Evolutionary conservation across 352 stramenopile species (phyloP).

Genomic region (Globisporangium acanthophoron): DNA sequence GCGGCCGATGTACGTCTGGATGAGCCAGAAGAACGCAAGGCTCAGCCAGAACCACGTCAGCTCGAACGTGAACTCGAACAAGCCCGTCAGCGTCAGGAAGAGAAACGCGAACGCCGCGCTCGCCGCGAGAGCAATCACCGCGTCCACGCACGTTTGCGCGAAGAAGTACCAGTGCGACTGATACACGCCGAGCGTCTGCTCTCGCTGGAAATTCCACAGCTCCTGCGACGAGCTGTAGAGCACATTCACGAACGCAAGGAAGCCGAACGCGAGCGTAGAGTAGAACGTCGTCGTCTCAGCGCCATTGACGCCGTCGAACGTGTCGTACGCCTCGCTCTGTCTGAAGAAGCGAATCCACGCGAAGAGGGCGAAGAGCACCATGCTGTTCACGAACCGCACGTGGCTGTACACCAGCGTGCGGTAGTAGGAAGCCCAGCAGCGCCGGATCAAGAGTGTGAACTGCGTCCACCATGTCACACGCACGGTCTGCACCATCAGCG

Average conservation of each 20-base stretch:
- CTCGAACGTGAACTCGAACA: constrained; percentile 12
- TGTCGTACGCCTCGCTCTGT: constrained; percentile 12
- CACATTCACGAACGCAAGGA: constrained; percentile 50
- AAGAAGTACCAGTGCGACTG: constrained; percentile 38
- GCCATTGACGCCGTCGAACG: constrained; percentile 17
- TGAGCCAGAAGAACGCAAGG: constrained; percentile 10
- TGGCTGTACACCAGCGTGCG: constrained; percentile 17
- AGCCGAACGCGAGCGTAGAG: constrained; percentile 52
- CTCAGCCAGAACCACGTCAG: constrained; percentile 13
- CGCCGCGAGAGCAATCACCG: constrained; percentile 11
- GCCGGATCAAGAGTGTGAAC: constrained; percentile 29
- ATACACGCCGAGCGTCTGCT: constrained; percentile 74
- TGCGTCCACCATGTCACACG: constrained; percentile 7
- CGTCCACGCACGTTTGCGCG: constrained; percentile 57
- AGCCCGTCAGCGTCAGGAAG: constrained; percentile 21
- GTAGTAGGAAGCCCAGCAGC: constrained; percentile 51
- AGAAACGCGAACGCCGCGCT: constrained; percentile 19
- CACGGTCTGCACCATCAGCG: constrained; percentile 5
- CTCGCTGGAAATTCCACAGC: constrained; percentile 73
- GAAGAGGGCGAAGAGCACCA: constrained; percentile 45
- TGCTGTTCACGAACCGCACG: constrained; percentile 17
- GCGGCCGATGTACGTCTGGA: constrained; percentile 9
- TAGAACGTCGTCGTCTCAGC: constrained; percentile 64
- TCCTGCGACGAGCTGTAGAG: constrained; percentile 59
- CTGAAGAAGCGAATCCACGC: constrained; percentile 10